phyloP scores from a whole-genome alignment of 2,329 filamentous ascomycete genomes.

The Aciculosporium take region DNA sequence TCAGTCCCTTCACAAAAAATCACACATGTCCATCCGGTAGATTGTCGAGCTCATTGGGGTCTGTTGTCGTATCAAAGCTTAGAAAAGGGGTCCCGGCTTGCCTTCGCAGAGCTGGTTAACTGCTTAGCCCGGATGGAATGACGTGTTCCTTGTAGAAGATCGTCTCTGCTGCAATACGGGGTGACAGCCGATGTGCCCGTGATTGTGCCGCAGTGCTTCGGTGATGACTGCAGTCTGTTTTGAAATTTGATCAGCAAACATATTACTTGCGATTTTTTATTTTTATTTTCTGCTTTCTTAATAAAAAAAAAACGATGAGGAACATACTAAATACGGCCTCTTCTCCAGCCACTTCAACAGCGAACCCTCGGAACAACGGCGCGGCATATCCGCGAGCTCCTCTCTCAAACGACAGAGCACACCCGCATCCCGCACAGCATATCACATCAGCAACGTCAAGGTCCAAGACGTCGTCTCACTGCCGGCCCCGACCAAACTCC shows the following conservation, averaged over 20 bases:
- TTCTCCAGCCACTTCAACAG: slow-evolving; percentile 2
- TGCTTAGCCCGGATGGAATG: not conserved
- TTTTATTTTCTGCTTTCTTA: too few relatives aligned
- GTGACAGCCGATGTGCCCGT: slow-evolving; percentile 18
- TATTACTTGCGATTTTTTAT: too few relatives aligned
- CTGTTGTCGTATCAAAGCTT: slow-evolving; percentile 8
- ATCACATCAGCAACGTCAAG: slow-evolving; percentile 19
- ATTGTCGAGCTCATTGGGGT: slow-evolving; percentile 24
- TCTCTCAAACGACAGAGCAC: slow-evolving; percentile 14
- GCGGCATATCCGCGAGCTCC: not conserved
- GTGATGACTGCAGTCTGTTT: slow-evolving; percentile 17
- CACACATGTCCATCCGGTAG: slow-evolving; percentile 14
- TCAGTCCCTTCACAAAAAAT: too few relatives aligned
- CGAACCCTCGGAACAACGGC: not conserved
- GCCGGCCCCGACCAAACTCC: slow-evolving; percentile 19
- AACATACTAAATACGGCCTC: slow-evolving; percentile 19
- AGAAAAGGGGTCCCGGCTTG: too few relatives aligned
- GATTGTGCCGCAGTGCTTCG: slow-evolving; percentile 26
- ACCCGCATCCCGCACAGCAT: slow-evolving; percentile 19
- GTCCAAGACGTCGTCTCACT: slow-evolving; percentile 22
- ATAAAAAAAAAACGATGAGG: not conserved
- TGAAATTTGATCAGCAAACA: too few relatives aligned
- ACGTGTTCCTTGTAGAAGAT: slow-evolving; percentile 14
- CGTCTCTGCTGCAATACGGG: slow-evolving; percentile 14
- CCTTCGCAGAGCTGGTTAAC: too few relatives aligned